Evolutionary conservation across 1,284 basidiomycete genomes (phyloP).

Genomic region (Malassezia yamatoensis): DNA sequence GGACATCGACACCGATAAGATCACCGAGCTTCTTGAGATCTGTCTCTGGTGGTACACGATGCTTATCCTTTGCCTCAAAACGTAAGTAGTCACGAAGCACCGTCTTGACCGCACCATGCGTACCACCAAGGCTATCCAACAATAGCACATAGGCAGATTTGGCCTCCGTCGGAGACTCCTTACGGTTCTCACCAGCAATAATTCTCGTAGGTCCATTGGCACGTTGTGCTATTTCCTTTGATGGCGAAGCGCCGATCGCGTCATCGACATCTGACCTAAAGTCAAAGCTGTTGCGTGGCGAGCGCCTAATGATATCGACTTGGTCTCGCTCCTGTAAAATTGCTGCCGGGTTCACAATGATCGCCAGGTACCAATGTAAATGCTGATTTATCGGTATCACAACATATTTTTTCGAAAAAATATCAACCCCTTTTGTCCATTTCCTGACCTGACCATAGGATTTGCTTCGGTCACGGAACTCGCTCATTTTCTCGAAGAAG

Average conservation of each 20-base stretch:
- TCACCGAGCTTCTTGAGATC: constrained; percentile 13
- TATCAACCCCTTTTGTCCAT: constrained; percentile 78
- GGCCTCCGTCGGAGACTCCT: background rate
- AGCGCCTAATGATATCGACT: background rate
- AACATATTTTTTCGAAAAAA: constrained; percentile 84
- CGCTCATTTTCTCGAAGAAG: constrained; percentile 87
- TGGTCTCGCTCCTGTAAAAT: background rate
- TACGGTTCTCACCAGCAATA: background rate
- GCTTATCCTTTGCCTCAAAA: constrained; percentile 71
- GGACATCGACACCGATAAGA: constrained; percentile 23
- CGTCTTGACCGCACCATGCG: constrained; percentile 59
- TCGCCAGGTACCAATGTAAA: constrained; percentile 91
- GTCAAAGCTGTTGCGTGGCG: background rate
- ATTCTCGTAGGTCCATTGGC: constrained; percentile 4
- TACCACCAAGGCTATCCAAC: constrained; percentile 69
- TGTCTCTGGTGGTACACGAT: constrained; percentile 42
- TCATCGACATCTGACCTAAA: background rate
- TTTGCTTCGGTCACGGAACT: constrained; percentile 48
- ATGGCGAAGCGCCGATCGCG: background rate
- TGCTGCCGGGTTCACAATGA: constrained; percentile 70
- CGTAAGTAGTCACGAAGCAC: constrained; percentile 62
- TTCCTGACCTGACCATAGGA: constrained; percentile 77
- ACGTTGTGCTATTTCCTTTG: background rate
- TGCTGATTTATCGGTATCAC: constrained; percentile 94
- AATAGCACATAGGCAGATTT: constrained; percentile 27